These are phyloP conservation scores for Penicillium thymicola DNA, from an alignment of 2,329 filamentous ascomycete genomes.

Conservation along the genomic window DNA sequence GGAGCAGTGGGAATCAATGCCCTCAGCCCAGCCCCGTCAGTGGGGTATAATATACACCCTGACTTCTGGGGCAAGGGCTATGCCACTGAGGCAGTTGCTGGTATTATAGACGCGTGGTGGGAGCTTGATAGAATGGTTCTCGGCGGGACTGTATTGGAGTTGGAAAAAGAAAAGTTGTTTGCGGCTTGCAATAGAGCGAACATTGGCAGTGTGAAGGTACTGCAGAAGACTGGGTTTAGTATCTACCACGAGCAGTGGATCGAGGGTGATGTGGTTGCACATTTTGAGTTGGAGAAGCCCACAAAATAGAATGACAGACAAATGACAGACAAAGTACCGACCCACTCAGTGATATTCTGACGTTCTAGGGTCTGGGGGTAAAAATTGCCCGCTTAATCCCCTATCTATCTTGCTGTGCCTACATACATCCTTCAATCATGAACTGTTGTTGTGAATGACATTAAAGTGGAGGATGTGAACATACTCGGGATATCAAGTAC, in stretches of 20 bases:
- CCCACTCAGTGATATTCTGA: neutral
- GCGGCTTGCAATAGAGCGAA: constrained; percentile 19
- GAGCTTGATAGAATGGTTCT: constrained; percentile 4
- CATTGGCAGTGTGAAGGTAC: constrained; percentile 20
- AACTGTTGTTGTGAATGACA: no score
- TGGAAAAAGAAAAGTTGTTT: constrained; percentile 15
- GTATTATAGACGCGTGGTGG: constrained; percentile 25
- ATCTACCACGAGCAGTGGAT: constrained; percentile 10
- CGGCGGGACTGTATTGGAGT: neutral
- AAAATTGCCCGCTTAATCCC: neutral
- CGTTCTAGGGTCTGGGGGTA: neutral
- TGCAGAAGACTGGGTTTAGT: constrained; percentile 18
- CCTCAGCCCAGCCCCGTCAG: constrained; percentile 14
- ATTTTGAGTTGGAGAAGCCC: constrained; percentile 11
- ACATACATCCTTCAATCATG: neutral
- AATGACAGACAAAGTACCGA: neutral
- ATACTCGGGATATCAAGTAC: neutral
- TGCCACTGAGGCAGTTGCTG: constrained; percentile 23
- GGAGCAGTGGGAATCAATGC: constrained; percentile 21
- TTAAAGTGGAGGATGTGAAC: neutral
- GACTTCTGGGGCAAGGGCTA: constrained; percentile 26
- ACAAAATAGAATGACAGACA: neutral
- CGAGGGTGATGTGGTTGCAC: constrained; percentile 18
- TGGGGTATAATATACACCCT: constrained; percentile 27
- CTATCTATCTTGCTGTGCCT: neutral